These are phyloP conservation scores for Zymoseptoria brevis DNA, from an alignment of 2,329 filamentous ascomycete species.

Conservation along the genomic window DNA sequence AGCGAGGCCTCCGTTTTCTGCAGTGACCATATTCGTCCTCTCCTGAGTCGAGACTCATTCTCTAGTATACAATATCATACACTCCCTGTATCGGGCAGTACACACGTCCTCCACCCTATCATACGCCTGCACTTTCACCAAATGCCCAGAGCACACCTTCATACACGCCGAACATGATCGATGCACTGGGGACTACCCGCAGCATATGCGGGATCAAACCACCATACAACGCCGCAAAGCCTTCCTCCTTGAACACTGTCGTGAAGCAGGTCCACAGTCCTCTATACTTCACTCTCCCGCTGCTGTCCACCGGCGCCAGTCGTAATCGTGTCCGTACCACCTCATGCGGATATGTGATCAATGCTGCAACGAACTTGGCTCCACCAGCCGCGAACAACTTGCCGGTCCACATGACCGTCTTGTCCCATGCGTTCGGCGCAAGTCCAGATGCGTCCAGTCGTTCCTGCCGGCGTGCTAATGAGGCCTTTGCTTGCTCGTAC, in stretches of 20 bases:
- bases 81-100: not conserved
- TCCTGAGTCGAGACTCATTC: not conserved
- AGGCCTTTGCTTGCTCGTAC: constrained; percentile 84
- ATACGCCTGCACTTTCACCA: constrained; percentile 38
- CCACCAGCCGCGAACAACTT: constrained; percentile 71
- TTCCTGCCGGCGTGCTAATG: constrained; percentile 58
- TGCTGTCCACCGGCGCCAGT: constrained; percentile 60
- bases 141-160: constrained; percentile 43
- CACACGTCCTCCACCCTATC: not conserved
- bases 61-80: not conserved
- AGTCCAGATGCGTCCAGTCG: constrained; percentile 49
- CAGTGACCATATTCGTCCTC: not conserved
- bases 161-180: constrained; percentile 93
- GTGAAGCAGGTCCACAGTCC: constrained; percentile 83
- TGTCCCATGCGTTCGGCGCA: constrained; percentile 62
- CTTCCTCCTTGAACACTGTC: constrained; percentile 80
- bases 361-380: constrained; percentile 76
- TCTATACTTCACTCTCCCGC: constrained; percentile 66
- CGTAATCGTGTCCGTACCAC: constrained; percentile 76
- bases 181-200: constrained; percentile 81
- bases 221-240: constrained; percentile 77
- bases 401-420: constrained; percentile 67
- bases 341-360: constrained; percentile 88
- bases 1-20: not conserved
- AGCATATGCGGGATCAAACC: constrained; percentile 87